Base-by-base conservation (phyloP, 2,329 filamentous ascomycete genomes). In the Pseudogymnoascus verrucosus region DNA sequence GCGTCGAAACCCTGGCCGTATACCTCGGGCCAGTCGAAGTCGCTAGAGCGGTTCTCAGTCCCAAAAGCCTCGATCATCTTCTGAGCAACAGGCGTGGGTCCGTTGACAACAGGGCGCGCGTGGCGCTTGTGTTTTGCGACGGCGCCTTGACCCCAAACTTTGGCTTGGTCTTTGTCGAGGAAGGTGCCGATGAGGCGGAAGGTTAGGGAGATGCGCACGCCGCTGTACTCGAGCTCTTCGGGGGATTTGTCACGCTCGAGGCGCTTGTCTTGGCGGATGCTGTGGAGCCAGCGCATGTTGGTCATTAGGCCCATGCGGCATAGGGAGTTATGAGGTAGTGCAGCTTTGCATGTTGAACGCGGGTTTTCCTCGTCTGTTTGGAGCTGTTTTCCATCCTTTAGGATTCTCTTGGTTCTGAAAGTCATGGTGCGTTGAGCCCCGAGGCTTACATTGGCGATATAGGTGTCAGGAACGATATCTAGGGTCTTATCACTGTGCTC, bases 401-500 rank as follows among this genome's bases (percentile, higher is more conserved):
- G 77, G 42, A 72, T 73, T 66, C 89, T 89, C 77, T 96, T 96
- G 10, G 89, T 93, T 61, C 95, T 86, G 37, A 99, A 84, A 0
- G 90, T 83, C 93, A 98, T 97, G 2, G 87, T 93, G 62, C 95
- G 83, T 76, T 96, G 88, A 0, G 93, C 93, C 1, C 95, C 95
- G n/a, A 98, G 82, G 68, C 91, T 96, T 60, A 96, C 86, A 72
- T 98, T 99, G 68, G 93, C 91, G 68, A 99, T 96, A 65, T 82
- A 93, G 23, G 90, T 95, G 4, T 82, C 86, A 26, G 83, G 85
- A 11, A 86, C 87, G 64, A 99, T 95, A 73, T 99, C 95, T 23
- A 99, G 80, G 0, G 93, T 96, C 77, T 99, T 99, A 74, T 99
- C 95, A 40, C 91, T 96, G 72, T 99, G 95, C 73, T 99, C 95